Base-by-base conservation (phyloP, 78 protist species). In the Dictyostelium firmibasis region DNA sequence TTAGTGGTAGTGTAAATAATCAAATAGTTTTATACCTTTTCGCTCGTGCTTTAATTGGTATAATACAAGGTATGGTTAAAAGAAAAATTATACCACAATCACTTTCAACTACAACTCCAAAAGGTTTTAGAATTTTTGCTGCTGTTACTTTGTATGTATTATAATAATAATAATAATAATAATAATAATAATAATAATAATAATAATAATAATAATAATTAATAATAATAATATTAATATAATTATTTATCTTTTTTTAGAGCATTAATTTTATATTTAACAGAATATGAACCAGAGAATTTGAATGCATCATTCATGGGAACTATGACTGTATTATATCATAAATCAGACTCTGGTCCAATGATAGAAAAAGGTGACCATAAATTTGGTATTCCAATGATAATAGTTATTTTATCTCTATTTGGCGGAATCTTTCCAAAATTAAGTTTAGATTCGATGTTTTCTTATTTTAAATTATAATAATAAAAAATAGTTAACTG, bases 241-340 rank as follows among this genome's bases (percentile, higher is more conserved):
- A 5, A 9, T 41, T n/a, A 31, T 44, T 11, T 81, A 18, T n/a
- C 2, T n/a, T 44, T 44, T 27, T 27, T 25, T 41, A 86, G 92
- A 31, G 96, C 96, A n/a, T 60, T 94, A 18, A 94, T 94, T n/a
- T 94, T 94, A 76, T 94, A 94, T 76, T 57, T 94, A 76, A 94
- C 96, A 86, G 96, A 94, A 75, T 94, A 94, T 83, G 89, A 94
- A 88, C 93, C 96, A 75, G 91, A 94, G 16, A 74, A 82, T 50
- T 87, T 94, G 27, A 83, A 83, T 78, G 20, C 74, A 47, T 67
- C 92, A 33, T 94, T 94, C 74, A 79, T 84, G 93, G 44, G 75
- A 11, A 94, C 96, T 2, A 94, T 94, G 96, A 85, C 92, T 62
- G 82, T 67, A 33, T 72, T 94, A 33, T 94, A 94, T 57, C 92